These are phyloP conservation scores for Curvularia hawaiiensis DNA, from an alignment of 2,329 filamentous ascomycete genomes.

Conservation along the genomic window DNA sequence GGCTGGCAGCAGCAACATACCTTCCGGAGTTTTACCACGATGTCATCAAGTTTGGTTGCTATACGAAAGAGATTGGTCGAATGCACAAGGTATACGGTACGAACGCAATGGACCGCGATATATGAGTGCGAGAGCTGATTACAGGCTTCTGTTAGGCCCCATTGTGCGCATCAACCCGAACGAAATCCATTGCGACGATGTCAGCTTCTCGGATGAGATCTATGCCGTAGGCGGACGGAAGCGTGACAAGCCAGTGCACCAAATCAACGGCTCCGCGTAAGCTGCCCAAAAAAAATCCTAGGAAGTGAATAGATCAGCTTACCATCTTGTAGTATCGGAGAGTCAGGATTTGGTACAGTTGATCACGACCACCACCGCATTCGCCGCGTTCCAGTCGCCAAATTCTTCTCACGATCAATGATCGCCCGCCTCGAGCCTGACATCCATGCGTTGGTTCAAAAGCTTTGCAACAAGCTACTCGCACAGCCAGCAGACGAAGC, in stretches of 20 bases:
- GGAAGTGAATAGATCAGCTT: neutral
- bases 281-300: neutral
- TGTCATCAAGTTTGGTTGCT: conserved; percentile 38
- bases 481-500: conserved; percentile 22
- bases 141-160: conserved; percentile 25
- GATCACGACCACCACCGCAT: conserved; percentile 41
- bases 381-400: conserved; percentile 39
- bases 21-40: conserved; percentile 48
- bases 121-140: neutral
- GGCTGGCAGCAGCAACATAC: conserved; percentile 42
- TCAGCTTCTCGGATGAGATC: conserved; percentile 37
- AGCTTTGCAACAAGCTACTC: conserved; percentile 35
- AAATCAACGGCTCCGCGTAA: conserved; percentile 36
- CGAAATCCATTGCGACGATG: conserved; percentile 41
- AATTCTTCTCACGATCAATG: conserved; percentile 45
- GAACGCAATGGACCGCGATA: neutral
- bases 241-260: conserved; percentile 33
- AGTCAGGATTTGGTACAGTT: conserved; percentile 30
- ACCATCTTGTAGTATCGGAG: conserved; percentile 19
- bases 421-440: conserved; percentile 32
- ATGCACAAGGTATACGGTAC: conserved; percentile 47
- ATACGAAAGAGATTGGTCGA: conserved; percentile 40
- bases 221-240: conserved; percentile 36
- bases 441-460: conserved; percentile 24
- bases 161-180: conserved; percentile 43